Evolutionary conservation across 2,329 filamentous ascomycete species (phyloP).

Genomic region (Ophiostoma perfectum): DNA sequence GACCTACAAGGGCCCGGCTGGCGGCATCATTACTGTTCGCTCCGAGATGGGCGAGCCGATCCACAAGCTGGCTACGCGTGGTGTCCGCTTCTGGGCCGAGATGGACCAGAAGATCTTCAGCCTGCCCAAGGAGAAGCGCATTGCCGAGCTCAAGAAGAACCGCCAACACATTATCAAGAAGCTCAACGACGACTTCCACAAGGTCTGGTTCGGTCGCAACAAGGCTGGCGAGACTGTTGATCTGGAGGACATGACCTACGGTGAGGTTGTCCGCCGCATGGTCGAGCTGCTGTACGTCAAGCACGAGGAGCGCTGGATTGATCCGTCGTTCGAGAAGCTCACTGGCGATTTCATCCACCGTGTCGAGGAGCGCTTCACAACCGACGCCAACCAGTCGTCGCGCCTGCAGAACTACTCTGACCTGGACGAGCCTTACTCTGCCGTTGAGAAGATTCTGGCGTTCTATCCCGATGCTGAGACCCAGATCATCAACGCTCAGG

Average conservation of each 20-base stretch:
- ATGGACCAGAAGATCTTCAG: constrained; percentile 99
- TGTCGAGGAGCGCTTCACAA: constrained; percentile 91
- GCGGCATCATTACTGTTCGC: constrained; percentile 90
- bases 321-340: constrained; percentile 72
- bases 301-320: constrained; percentile 88
- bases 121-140: constrained; percentile 87
- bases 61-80: constrained; percentile 94
- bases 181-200: constrained; percentile 92
- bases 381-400: constrained; percentile 64
- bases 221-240: constrained; percentile 74
- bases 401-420: constrained; percentile 86
- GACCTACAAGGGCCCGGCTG: constrained; percentile 84
- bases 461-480: constrained; percentile 80
- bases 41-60: constrained; percentile 99
- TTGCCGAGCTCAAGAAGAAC: constrained; percentile 81
- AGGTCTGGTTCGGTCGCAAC: constrained; percentile 93
- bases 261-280: constrained; percentile 78
- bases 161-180: constrained; percentile 91
- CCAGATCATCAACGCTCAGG: constrained; percentile 96
- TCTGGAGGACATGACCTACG: constrained; percentile 93
- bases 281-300: constrained; percentile 88
- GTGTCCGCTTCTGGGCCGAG: constrained; percentile 95
- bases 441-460: constrained; percentile 71
- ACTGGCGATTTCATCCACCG: constrained; percentile 95
- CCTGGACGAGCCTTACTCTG: constrained; percentile 72